A percentile compares a stretch with the other conserved stretches of the same genome.
These are phyloP conservation scores for Aphanomyces euteiches DNA, from an alignment of 352 stramenopile species.

Conservation along the genomic window DNA sequence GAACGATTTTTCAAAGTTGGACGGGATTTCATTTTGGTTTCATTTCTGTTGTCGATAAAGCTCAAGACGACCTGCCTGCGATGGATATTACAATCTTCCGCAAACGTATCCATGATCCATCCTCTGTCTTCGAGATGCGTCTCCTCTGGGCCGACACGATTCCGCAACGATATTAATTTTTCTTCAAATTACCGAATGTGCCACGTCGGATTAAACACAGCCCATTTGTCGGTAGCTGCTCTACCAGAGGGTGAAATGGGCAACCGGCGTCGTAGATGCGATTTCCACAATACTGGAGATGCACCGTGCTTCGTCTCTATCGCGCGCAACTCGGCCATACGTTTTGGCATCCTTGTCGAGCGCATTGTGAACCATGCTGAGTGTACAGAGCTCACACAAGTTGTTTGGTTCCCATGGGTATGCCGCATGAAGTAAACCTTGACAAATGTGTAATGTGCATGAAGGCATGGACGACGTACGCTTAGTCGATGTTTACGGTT, in stretches of 20 bases:
- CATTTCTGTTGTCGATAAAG: neutral
- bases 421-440: constrained; percentile 10
- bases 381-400: constrained; percentile 5
- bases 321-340: neutral
- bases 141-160: constrained; percentile 14
- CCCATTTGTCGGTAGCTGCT: constrained; percentile 1
- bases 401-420: neutral
- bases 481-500: constrained; percentile 23
- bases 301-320: too few relatives aligned
- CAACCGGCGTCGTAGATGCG: too few relatives aligned
- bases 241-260: neutral
- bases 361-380: constrained; percentile 23
- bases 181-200: constrained; percentile 3
- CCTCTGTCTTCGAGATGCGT: neutral
- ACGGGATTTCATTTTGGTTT: constrained; percentile 18
- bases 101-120: neutral
- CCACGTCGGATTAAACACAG: constrained; percentile 23
- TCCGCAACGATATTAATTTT: neutral
- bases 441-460: too few relatives aligned
- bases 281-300: too few relatives aligned
- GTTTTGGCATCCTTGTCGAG: constrained; percentile 22
- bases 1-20: constrained; percentile 10
- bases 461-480: neutral
- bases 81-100: constrained; percentile 8
- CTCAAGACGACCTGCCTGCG: neutral